These are phyloP conservation scores for Vaccinium corymbosum DNA, from an alignment of 148 eudicot species.

Conservation along the genomic window DNA sequence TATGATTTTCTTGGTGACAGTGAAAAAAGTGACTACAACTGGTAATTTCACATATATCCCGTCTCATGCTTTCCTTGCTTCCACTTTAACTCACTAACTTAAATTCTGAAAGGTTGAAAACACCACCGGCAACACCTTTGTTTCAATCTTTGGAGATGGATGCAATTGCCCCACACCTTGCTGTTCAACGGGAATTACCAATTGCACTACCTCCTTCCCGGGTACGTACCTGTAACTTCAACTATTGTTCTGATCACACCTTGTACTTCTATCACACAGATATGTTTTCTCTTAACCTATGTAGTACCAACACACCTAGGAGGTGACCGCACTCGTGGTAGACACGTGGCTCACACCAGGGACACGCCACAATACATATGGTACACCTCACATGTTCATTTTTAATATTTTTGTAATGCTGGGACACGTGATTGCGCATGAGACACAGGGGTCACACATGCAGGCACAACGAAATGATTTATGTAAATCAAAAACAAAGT, in stretches of 20 bases:
- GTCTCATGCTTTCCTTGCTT: neutral
- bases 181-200: conserved; percentile 40
- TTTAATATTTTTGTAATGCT: neutral
- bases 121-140: conserved; percentile 55
- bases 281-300: neutral
- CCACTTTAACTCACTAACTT: neutral
- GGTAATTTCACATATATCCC: conserved; percentile 11
- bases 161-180: conserved; percentile 31
- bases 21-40: conserved; percentile 37
- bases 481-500: neutral
- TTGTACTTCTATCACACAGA: neutral
- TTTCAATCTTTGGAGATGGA: conserved; percentile 56
- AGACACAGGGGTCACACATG: neutral
- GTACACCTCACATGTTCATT: neutral
- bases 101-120: conserved; percentile 36
- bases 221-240: conserved; percentile 19
- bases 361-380: neutral
- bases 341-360: neutral
- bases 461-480: neutral
- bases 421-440: neutral
- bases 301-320: neutral
- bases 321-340: neutral
- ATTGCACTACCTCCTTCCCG: conserved; percentile 41
- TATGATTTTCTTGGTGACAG: conserved; percentile 26
- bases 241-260: neutral